Conservation (phyloP, 2,329 filamentous ascomycete species). For the Lachnellula subtilissima region DNA sequence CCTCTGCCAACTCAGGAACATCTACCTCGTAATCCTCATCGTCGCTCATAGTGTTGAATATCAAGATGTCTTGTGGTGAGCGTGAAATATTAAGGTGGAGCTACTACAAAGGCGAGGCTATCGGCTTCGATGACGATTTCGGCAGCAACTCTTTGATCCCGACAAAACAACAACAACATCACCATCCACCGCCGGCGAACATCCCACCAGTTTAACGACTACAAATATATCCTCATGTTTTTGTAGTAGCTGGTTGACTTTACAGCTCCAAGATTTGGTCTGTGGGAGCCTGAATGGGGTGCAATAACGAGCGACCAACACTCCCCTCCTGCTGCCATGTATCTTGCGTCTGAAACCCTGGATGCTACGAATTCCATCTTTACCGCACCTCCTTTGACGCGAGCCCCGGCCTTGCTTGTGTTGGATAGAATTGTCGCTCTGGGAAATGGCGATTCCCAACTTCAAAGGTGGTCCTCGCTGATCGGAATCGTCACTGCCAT, state of each 20-base stretch:
- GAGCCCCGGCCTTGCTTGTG: background rate
- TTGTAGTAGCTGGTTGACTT: background rate
- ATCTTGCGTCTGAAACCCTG: constrained; percentile 20
- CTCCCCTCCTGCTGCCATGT: constrained; percentile 22
- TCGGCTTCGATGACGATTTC: background rate
- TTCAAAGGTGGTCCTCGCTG: constrained; percentile 79
- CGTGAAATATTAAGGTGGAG: background rate
- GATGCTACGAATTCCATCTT: constrained; percentile 15
- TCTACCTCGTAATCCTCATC: constrained; percentile 57
- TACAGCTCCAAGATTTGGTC: constrained; percentile 1
- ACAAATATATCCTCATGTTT: constrained; percentile 3
- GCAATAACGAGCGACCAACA: constrained; percentile 11
- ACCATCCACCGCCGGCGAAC: background rate
- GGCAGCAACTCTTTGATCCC: background rate
- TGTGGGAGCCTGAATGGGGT: constrained; percentile 18
- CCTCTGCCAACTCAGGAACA: constrained; percentile 47
- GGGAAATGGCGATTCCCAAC: constrained; percentile 39
- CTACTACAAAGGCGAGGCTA: background rate
- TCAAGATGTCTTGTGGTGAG: constrained; percentile 4
- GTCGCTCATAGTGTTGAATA: constrained; percentile 47
- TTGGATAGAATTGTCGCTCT: constrained; percentile 1
- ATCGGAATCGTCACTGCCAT: constrained; percentile 95
- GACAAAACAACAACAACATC: background rate
- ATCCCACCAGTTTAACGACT: background rate
- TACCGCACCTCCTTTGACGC: constrained; percentile 2